These are phyloP conservation scores for Pachysolen tannophilus DNA, from an alignment of 805 yeast species.

Conservation along the genomic window DNA sequence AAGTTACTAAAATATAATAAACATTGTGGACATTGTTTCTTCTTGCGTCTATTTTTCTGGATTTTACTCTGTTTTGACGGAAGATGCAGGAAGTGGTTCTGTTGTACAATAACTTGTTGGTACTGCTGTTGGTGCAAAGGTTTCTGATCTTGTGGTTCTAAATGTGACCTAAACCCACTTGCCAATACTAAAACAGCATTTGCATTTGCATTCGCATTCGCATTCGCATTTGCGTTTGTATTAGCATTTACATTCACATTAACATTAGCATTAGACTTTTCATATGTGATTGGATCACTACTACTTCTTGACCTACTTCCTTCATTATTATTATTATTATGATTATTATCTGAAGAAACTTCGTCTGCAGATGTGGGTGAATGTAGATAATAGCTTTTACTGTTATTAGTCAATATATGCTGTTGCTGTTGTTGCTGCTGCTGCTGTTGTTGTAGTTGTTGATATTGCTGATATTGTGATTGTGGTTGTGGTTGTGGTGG, in stretches of 20 bases:
- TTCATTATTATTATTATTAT: too few species aligned
- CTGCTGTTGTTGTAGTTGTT: conserved; percentile 9
- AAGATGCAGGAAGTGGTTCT: conserved; percentile 3
- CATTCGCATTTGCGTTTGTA: conserved; percentile 7
- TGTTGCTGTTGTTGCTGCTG: conserved; percentile 4
- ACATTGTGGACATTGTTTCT: conserved; percentile 29
- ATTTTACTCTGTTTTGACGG: background rate
- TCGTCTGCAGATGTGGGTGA: conserved; percentile 7
- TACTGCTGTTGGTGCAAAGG: conserved; percentile 1
- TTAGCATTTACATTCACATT: conserved; percentile 3
- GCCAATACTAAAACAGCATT: conserved; percentile 9
- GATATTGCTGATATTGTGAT: conserved; percentile 5
- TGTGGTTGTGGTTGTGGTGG: conserved; percentile 1
- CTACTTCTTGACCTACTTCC: too few species aligned
- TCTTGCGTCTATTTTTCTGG: conserved; percentile 18
- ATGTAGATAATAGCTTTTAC: conserved; percentile 17
- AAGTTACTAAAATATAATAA: conserved; percentile 58
- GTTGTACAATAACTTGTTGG: background rate
- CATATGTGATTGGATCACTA: background rate
- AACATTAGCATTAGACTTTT: background rate
- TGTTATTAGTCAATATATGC: too few species aligned
- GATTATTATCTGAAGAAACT: background rate
- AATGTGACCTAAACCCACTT: background rate
- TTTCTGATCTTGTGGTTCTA: conserved; percentile 1
- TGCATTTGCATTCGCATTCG: conserved; percentile 5